Evolutionary conservation across 768 basidiomycete species (phyloP).

Genomic region (Thelephora ganbajun): DNA sequence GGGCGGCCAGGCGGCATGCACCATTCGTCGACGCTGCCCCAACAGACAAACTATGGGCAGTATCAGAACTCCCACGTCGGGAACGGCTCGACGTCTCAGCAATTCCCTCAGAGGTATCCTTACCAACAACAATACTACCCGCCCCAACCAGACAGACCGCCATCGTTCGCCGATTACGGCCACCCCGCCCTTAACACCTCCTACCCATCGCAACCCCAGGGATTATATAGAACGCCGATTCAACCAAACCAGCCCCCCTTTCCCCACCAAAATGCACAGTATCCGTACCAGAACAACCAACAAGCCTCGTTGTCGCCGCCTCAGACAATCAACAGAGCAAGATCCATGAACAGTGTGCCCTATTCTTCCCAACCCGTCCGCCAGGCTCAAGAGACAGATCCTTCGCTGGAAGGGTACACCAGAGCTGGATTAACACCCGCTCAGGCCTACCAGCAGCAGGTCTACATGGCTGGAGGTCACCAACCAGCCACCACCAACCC

Average conservation of each 20-base stretch:
- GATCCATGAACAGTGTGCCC: slow-evolving; percentile 34
- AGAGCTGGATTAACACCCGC: slow-evolving; percentile 54
- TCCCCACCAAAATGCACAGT: slow-evolving; percentile 9
- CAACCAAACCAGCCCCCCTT: slow-evolving; percentile 13
- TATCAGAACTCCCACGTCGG: slow-evolving; percentile 8
- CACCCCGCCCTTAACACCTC: slow-evolving; percentile 17
- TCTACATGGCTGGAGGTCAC: slow-evolving; percentile 35
- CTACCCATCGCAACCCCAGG: slow-evolving; percentile 11
- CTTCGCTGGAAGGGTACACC: slow-evolving; percentile 27
- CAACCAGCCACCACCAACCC: slow-evolving; percentile 19
- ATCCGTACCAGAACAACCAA: slow-evolving; percentile 18
- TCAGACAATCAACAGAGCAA: slow-evolving; percentile 28
- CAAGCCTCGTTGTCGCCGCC: slow-evolving; percentile 24
- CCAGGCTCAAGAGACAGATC: slow-evolving; percentile 26
- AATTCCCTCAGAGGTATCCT: slow-evolving; percentile 16
- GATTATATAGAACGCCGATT: slow-evolving; percentile 25
- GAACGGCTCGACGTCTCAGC: slow-evolving; percentile 2
- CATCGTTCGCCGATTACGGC: slow-evolving; percentile 27
- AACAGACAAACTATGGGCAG: slow-evolving; percentile 10
- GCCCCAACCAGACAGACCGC: slow-evolving; percentile 29
- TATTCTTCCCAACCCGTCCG: slow-evolving; percentile 32
- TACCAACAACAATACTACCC: slow-evolving; percentile 26
- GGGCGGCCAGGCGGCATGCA: slow-evolving; percentile 54
- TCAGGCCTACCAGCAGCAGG: slow-evolving; percentile 71
- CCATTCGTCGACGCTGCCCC: slow-evolving; percentile 23